Base-by-base conservation (phyloP, 176 grass and related monocot species). In the Raddia distichophylla region DNA sequence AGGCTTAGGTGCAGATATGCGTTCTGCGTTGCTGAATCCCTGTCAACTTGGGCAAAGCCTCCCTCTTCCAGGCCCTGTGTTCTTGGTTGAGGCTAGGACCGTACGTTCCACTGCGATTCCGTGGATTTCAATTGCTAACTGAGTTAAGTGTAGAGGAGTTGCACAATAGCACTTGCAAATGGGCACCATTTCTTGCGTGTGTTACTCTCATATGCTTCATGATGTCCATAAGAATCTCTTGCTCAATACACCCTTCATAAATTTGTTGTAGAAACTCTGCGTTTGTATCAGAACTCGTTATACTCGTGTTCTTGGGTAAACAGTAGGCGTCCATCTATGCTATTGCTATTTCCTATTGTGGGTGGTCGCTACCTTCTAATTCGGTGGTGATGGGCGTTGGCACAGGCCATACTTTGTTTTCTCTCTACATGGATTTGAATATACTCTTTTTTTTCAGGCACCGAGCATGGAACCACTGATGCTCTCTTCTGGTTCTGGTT, bases 401-500 rank as follows among this genome's bases (percentile, higher is more conserved):
- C 3, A 2, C 15, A 16, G 65, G 20, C 12, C 49, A 27, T 14
- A 27, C 3, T 4, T 65, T 65, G 19, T 80, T 60, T 20, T 55
- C 17, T 75, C n/a, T 63, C 63, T 6, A 22, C 48, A 50, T 62
- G 8, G 3, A 76, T 64, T 79, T 60, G 73, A 14, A 84, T 52
- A 27, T 13, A 33, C 37, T 45, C 49, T 18, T 65, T 57, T 74
- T 7, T 6, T 70, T 83, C 72, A 98, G 90, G 82, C 88, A 37
- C 90, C 95, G 67, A 90, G 60, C 22, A 75, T 62, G 14, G 72
- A 47, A 64, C 47, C 82, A 2, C 71, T 93, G 77, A 82, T 89
- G 84, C 83, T 95, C 75, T 90, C 90, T 67, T 98, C 90, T 22
- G 84, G 78, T 61, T 96, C 90, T 15, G 85, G 79, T 27, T 98